Conservation (phyloP, 495 filamentous ascomycete species). For the Aspergillus coremiiformis region DNA sequence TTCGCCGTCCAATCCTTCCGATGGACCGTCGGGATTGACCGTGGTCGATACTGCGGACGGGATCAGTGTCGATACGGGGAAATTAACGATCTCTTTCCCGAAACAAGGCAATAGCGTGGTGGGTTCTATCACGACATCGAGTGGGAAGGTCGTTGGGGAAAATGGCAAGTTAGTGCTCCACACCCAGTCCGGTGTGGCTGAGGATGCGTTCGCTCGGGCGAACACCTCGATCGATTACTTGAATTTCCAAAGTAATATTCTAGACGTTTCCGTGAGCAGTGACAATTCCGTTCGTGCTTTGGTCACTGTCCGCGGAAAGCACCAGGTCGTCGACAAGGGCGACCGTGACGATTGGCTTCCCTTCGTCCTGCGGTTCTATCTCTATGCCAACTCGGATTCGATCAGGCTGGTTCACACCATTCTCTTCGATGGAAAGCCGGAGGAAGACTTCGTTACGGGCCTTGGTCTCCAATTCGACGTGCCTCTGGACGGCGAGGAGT, state of each 20-base stretch:
- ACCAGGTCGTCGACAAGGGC: conserved; percentile 3
- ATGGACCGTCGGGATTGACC: not conserved
- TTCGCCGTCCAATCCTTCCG: not conserved
- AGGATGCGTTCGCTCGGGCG: conserved; percentile 16
- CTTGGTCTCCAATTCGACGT: conserved; percentile 35
- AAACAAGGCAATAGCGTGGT: conserved; percentile 28
- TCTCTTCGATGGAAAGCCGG: conserved; percentile 29
- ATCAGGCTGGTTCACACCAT: conserved; percentile 33
- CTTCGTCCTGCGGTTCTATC: conserved; percentile 37
- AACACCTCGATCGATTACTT: conserved; percentile 15
- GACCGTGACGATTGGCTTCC: conserved; percentile 27
- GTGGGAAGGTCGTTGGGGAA: conserved; percentile 31
- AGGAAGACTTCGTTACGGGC: conserved; percentile 29
- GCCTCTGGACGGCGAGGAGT: conserved; percentile 27
- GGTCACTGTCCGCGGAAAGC: conserved; percentile 28
- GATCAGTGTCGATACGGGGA: conserved; percentile 28
- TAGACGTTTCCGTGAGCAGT: conserved; percentile 14
- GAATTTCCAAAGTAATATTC: conserved; percentile 16
- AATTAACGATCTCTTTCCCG: conserved; percentile 29
- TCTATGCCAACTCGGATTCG: conserved; percentile 34
- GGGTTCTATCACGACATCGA: conserved; percentile 23
- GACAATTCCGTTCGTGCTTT: conserved; percentile 22
- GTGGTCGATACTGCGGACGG: conserved; percentile 1
- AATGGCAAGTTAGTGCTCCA: conserved; percentile 36
- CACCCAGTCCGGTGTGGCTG: conserved; percentile 26